These are phyloP conservation scores for Berkeleyomyces basicola DNA, from an alignment of 2,329 filamentous ascomycete genomes.

Conservation along the genomic window DNA sequence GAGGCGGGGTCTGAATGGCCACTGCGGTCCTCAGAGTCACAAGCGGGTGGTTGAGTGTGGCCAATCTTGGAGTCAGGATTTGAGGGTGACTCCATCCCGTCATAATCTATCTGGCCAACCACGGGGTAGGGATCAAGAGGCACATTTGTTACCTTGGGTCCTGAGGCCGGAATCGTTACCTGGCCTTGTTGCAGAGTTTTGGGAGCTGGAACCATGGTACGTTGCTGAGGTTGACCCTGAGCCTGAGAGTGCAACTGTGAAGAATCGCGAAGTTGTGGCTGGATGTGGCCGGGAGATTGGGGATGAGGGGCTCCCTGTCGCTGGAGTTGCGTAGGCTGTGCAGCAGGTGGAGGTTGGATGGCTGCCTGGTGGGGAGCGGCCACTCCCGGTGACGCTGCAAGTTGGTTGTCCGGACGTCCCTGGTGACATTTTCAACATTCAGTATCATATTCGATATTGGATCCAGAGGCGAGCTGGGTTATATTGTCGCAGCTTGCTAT, in stretches of 20 bases:
- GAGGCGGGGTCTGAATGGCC: slow-evolving; percentile 83
- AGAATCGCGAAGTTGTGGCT: not conserved
- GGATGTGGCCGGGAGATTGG: not conserved
- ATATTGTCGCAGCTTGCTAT: not conserved
- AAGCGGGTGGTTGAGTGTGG: slow-evolving; percentile 60
- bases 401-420: slow-evolving; percentile 1
- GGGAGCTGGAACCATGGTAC: not conserved
- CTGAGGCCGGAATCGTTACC: slow-evolving; percentile 10
- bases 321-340: slow-evolving; percentile 1
- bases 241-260: slow-evolving; percentile 4
- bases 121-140: slow-evolving; percentile 88
- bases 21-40: slow-evolving; percentile 62
- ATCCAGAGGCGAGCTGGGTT: not conserved
- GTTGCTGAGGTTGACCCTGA: not conserved
- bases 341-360: not conserved
- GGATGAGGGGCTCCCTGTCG: not conserved
- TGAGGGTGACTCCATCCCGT: slow-evolving; percentile 50
- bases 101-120: slow-evolving; percentile 97
- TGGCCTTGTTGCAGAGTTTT: slow-evolving; percentile 13
- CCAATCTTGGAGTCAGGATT: slow-evolving; percentile 35
- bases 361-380: not conserved
- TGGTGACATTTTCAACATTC: not conserved
- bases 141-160: slow-evolving; percentile 24
- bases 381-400: not conserved
- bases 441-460: not conserved